Base-by-base conservation (phyloP, 495 filamentous ascomycete genomes). In the Aspergillus nanangensis region DNA sequence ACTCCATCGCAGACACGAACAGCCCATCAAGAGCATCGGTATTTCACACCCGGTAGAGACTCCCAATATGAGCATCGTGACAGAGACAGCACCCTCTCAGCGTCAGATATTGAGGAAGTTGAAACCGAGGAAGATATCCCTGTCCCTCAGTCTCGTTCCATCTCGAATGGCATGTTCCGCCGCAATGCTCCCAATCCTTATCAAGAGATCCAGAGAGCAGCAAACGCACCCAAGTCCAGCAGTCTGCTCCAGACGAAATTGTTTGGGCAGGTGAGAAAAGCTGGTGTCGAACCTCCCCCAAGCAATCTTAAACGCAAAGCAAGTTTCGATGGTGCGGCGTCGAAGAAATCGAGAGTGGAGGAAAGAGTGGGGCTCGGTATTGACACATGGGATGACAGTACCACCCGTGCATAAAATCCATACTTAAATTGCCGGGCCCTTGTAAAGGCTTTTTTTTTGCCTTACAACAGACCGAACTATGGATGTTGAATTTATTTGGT, bases 11-110 rank as follows among this genome's bases (percentile, higher is more conserved):
- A 69, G 2, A 51, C 66, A 22, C 70, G 50, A 43, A 62, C 50
- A 60, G 59, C 45, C 47, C 70, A 52, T 55, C 69, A 62, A 62
- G 72, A 66, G 60, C 65, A 41, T 64, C 76, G 52, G 53, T 78
- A 63, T 73, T 67, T 82, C 29, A 78, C 81, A 14, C 74, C 82
- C n/a, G 69, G 72, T 45, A 75, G 70, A 41, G 68, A 76, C 53
- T 70, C 77, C n/a, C 62, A 67, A 15, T 70, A 71, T 4, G 69
- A 70, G 29, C 64, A 53, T 62, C 72, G 83, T 55, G 87, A 88
- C 56, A 77, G 87, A 37, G 89, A 95, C 53, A 93, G 87, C 68
- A 96, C 90, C 5, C 91, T 96, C 39, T 95, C 90, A 0, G 88
- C 81, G 14, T 84, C 86, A 4, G 88, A 92, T 44, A 78, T 79